Conservation (phyloP, 1,284 basidiomycete genomes). For the Fomitopsis palustris region DNA sequence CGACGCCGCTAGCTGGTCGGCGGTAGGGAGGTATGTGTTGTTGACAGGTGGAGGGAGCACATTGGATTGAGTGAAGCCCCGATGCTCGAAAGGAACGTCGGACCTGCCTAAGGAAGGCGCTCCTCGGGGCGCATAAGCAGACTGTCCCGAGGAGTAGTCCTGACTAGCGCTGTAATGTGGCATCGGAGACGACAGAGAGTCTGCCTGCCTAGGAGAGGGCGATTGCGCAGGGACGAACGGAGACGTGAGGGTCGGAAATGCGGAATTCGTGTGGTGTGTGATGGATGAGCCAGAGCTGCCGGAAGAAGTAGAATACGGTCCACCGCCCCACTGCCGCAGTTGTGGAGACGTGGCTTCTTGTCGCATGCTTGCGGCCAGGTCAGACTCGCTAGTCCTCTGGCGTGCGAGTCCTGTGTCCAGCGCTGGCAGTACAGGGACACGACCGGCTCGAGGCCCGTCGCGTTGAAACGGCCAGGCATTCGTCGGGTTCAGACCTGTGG, state of each 20-base stretch:
- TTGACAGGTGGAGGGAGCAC: slow-evolving; percentile 8
- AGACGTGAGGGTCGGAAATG: slow-evolving; percentile 34
- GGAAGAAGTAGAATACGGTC: slow-evolving; percentile 24
- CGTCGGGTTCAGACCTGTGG: not conserved
- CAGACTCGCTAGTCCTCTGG: slow-evolving; percentile 15
- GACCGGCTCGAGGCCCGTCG: slow-evolving; percentile 20
- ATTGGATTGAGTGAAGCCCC: slow-evolving; percentile 10
- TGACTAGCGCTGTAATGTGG: slow-evolving; percentile 13
- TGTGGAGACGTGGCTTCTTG: slow-evolving; percentile 25
- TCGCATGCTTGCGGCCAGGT: slow-evolving; percentile 12
- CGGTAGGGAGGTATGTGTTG: not conserved
- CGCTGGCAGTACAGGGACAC: slow-evolving; percentile 26
- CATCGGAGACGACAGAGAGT: slow-evolving; percentile 23
- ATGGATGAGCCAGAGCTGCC: slow-evolving; percentile 24
- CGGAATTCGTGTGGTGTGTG: slow-evolving; percentile 19
- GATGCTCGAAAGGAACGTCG: slow-evolving; percentile 8
- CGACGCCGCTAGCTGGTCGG: slow-evolving; percentile 2
- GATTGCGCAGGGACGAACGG: slow-evolving; percentile 40
- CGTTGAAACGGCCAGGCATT: slow-evolving; percentile 1
- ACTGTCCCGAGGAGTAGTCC: slow-evolving; percentile 14
- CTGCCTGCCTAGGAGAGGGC: slow-evolving; percentile 19
- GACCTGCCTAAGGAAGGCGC: slow-evolving; percentile 7
- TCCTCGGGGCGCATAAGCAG: slow-evolving; percentile 1
- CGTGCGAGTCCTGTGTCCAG: slow-evolving; percentile 25
- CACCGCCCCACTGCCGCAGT: slow-evolving; percentile 30